Evolutionary conservation across 176 grass and related monocot genomes (phyloP).

Genomic region (Leersia perrieri): DNA sequence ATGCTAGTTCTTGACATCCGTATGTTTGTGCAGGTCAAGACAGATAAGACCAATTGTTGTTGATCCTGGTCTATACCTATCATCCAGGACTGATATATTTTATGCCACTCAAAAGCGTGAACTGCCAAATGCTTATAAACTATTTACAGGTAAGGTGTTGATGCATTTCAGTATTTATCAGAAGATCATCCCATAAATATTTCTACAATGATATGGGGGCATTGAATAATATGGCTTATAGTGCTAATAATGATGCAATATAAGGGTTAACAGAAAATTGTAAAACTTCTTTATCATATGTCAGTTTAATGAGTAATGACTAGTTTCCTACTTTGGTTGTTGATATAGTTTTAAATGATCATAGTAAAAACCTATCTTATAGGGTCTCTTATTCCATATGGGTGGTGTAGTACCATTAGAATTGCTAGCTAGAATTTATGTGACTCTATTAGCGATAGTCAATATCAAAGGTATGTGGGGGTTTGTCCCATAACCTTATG

Average conservation of each 20-base stretch:
- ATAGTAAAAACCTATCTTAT: no score
- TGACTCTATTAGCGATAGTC: no score
- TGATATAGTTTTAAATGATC: conserved; percentile 16
- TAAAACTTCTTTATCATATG: neutral
- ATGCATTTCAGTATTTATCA: neutral
- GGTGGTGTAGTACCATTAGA: no score
- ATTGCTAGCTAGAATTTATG: no score
- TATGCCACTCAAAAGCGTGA: conserved; percentile 96
- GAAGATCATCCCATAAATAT: neutral
- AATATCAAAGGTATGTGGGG: no score
- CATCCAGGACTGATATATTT: conserved; percentile 74
- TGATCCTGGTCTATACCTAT: conserved; percentile 88
- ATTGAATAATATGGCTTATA: neutral
- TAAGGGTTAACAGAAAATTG: neutral
- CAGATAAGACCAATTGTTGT: conserved; percentile 83
- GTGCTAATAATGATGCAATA: neutral
- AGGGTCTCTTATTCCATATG: no score
- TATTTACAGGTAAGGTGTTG: conserved; percentile 66
- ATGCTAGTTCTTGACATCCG: conserved; percentile 24
- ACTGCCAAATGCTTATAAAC: conserved; percentile 68
- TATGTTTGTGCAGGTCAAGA: conserved; percentile 52
- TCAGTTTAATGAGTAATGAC: neutral
- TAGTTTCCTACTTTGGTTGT: neutral
- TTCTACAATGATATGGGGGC: neutral
- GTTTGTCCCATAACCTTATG: no score